phyloP scores from a whole-genome alignment of 2,329 filamentous ascomycete species.

The Lithohypha guttulata region DNA sequence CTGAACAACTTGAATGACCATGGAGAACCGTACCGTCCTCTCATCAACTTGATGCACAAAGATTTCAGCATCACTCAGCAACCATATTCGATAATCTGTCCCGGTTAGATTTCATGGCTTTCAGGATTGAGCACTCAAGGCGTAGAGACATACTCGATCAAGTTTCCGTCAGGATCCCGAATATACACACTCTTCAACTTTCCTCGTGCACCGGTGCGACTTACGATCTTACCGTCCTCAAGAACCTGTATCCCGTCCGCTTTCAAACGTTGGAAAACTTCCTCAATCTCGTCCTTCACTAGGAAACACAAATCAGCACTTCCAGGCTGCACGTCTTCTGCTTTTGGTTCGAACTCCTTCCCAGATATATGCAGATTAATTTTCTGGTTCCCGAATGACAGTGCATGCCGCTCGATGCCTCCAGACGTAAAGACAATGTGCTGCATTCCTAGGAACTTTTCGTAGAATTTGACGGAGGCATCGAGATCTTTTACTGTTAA shows the following conservation, averaged over 20 bases:
- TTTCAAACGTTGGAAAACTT: conserved; percentile 34
- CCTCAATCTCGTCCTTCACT: conserved; percentile 40
- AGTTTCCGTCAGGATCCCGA: conserved; percentile 50
- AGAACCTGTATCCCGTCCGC: conserved; percentile 37
- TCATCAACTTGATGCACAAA: no score
- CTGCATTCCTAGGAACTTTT: conserved; percentile 46
- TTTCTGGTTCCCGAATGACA: conserved; percentile 49
- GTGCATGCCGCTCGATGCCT: conserved; percentile 38
- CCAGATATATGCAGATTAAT: conserved; percentile 51
- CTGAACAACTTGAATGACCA: no score
- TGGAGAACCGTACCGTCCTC: no score
- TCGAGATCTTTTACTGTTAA: conserved; percentile 45
- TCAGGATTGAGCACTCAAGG: not conserved
- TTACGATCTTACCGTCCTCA: conserved; percentile 43
- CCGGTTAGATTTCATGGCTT: not conserved
- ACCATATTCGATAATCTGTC: conserved; percentile 12
- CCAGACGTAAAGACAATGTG: conserved; percentile 41
- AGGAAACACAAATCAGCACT: conserved; percentile 52
- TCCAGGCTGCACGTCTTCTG: conserved; percentile 42
- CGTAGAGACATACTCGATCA: conserved; percentile 47
- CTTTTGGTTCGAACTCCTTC: conserved; percentile 51
- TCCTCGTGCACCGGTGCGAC: conserved; percentile 46
- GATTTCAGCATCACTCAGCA: not conserved
- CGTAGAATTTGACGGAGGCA: conserved; percentile 45
- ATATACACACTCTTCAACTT: conserved; percentile 49